Percentiles rank a stretch among this genome's conserved stretches.
Evolutionary conservation across 768 basidiomycete species (phyloP).

Genomic region (Auricularia cornea): DNA sequence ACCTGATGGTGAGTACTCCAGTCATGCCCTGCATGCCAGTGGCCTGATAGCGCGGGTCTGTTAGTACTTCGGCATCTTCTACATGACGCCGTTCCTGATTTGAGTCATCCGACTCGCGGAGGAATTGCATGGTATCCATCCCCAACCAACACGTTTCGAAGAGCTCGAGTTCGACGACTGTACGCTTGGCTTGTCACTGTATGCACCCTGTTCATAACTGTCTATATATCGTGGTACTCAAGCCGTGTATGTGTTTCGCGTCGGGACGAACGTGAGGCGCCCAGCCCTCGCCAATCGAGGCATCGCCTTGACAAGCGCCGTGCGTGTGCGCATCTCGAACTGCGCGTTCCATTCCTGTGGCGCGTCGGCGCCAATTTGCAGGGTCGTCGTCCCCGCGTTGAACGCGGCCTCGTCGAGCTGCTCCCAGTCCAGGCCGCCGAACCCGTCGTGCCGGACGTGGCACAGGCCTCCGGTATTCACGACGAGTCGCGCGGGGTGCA

Average conservation of each 20-base stretch:
- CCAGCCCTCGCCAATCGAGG: background rate
- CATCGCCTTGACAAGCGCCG: background rate
- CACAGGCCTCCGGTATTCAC: background rate
- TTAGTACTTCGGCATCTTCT: background rate
- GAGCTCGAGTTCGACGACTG: too few species aligned
- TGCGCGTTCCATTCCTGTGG: background rate
- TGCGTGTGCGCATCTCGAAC: background rate
- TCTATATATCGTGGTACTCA: too few species aligned
- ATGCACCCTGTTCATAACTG: too few species aligned
- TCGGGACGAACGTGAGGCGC: background rate
- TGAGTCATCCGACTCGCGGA: too few species aligned
- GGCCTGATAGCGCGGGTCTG: background rate
- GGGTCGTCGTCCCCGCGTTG: background rate
- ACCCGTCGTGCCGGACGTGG: background rate
- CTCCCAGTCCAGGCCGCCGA: background rate
- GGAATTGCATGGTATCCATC: too few species aligned
- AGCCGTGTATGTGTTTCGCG: too few species aligned
- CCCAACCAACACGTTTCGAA: too few species aligned
- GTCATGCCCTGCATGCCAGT: background rate
- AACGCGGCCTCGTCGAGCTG: background rate
- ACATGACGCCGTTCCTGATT: background rate
- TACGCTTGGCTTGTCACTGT: too few species aligned
- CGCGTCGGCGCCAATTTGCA: background rate
- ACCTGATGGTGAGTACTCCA: background rate
- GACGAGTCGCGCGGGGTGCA: background rate